Evolutionary conservation across 441 rosid species (phyloP).

Genomic region (Sinapis alba): DNA sequence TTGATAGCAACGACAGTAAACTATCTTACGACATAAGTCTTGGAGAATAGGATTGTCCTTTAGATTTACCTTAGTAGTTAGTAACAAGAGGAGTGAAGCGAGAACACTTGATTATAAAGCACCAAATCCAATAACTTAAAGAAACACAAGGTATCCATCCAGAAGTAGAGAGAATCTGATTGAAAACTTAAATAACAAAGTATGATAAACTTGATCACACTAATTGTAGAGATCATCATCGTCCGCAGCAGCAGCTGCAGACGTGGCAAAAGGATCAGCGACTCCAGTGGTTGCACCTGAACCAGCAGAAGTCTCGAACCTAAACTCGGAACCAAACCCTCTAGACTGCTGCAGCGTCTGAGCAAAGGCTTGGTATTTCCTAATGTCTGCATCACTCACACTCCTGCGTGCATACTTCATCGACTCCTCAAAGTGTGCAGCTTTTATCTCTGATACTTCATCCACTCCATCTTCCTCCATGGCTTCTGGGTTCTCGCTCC

Average conservation of each 20-base stretch:
- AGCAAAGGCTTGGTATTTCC: conserved; percentile 48
- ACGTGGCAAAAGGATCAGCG: conserved; percentile 49
- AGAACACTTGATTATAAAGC: conserved; percentile 10
- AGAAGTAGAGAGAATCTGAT: conserved; percentile 19
- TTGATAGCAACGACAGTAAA: not conserved
- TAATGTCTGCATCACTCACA: conserved; percentile 50
- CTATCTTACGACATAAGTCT: too few relatives aligned
- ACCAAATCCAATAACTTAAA: not conserved
- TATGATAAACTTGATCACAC: conserved; percentile 6
- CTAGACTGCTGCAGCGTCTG: conserved; percentile 47
- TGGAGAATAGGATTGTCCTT: too few relatives aligned
- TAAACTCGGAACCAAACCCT: conserved; percentile 58
- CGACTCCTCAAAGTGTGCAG: conserved; percentile 53
- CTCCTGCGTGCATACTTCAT: conserved; percentile 50
- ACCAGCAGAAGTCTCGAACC: conserved; percentile 49
- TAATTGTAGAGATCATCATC: conserved; percentile 61
- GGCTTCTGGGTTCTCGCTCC: conserved; percentile 44
- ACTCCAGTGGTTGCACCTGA: conserved; percentile 43
- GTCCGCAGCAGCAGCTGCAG: conserved; percentile 46
- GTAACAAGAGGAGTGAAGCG: not conserved
- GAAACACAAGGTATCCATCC: conserved; percentile 26
- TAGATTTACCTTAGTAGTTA: too few relatives aligned
- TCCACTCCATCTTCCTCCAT: conserved; percentile 47
- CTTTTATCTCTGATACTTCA: conserved; percentile 45
- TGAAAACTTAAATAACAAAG: not conserved